Conservation (phyloP, 148 eudicot genomes). For the Camellia sinensis region DNA sequence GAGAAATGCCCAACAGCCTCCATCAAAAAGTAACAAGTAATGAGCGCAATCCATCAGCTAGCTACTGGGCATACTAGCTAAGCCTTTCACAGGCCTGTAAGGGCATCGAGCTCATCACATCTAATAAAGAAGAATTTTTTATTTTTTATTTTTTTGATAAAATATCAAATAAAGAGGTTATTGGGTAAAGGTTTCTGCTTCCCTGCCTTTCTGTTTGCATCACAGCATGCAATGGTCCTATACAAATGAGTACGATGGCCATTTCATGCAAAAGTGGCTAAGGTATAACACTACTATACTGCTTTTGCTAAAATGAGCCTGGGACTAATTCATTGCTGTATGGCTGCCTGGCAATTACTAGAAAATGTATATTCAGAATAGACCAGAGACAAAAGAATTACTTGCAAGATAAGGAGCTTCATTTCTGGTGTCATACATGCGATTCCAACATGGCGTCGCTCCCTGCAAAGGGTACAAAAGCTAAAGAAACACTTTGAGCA, state of each 20-base stretch:
- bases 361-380: background rate
- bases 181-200: background rate
- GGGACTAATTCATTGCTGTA: too few species aligned
- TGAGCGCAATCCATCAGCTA: background rate
- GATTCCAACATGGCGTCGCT: slow-evolving; percentile 74
- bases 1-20: background rate
- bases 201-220: background rate
- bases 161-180: background rate
- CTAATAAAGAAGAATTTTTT: background rate
- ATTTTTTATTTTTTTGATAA: too few species aligned
- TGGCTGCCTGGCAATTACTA: too few species aligned
- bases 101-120: background rate
- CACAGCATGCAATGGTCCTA: background rate
- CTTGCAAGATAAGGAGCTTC: slow-evolving; percentile 73
- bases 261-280: background rate
- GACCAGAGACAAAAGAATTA: slow-evolving; percentile 19
- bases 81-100: background rate
- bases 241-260: background rate
- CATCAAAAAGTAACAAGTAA: background rate
- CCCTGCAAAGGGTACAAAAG: slow-evolving; percentile 89
- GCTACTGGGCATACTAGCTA: background rate
- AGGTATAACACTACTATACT: background rate
- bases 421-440: slow-evolving; percentile 81
- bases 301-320: background rate
- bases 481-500: slow-evolving; percentile 90